Evolutionary conservation across 306 rosid genomes (phyloP), one percentile per base, ranked within the genome.

Genomic region (Ormosia emarginata): DNA sequence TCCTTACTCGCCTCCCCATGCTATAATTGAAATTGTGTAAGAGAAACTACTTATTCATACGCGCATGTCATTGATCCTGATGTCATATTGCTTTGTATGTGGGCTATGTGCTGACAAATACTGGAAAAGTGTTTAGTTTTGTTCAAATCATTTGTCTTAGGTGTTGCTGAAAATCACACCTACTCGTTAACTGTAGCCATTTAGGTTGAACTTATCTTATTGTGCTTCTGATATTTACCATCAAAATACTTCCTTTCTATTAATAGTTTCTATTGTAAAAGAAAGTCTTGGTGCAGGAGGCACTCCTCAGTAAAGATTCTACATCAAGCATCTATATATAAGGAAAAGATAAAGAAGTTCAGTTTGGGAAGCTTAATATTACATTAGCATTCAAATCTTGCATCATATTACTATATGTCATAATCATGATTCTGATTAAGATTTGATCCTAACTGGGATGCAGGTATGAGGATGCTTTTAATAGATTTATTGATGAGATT

Each of bases 11-110:
- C 97, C 98, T 79, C 97, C 98, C 17, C 90, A 91, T 83, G 98
- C 98, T 24, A 90, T 95, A 77, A 95, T 95, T 77, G 95, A 95
- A 88, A 91, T 95, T 90, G 98, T 95, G 98, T 95, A 93, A 93
- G 98, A 78, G 82, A 87, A 74, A 56, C 79, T 80, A 58, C 75
- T 18, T 77, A 39, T 62, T 61, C 59, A 43, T 79, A 47, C 10
- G n/a, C 70, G 67, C 55, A 77, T 66, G 34, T 74, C 67, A 30
- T 66, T 46, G 52, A 67, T 82, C 39, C 66, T 73, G 65, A 75
- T 71, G 79, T 71, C 39, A 37, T 75, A 6, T 79, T 79, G 65
- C 62, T 30, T 61, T 53, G 37, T 71, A 66, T 37, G 67, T 40
- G 63, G 74, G 40, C 53, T 56, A 34, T 74, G 81, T 17, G 78